phyloP scores from a whole-genome alignment of 2,329 filamentous ascomycete genomes.

The Colletotrichum neosansevieriae region DNA sequence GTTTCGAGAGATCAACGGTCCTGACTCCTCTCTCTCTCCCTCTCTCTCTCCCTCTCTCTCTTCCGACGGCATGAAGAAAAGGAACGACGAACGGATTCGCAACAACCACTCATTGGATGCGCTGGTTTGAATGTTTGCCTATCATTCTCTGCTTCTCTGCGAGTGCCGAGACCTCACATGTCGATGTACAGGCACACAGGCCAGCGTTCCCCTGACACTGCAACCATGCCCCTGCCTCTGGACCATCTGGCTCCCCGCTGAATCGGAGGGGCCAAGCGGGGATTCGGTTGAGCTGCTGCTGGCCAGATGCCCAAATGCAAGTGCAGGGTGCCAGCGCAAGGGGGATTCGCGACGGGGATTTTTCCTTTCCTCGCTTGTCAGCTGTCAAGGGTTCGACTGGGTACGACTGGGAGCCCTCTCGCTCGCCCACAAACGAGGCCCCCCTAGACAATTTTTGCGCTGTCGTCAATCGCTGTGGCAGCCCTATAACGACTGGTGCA shows the following conservation, averaged over 20 bases:
- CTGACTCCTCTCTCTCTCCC: no score
- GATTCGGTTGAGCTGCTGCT: conserved; percentile 13
- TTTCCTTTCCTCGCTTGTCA: conserved; percentile 30
- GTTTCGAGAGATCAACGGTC: conserved; percentile 23
- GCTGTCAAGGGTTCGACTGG: conserved; percentile 3
- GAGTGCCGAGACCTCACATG: conserved; percentile 34
- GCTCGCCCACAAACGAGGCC: conserved; percentile 23
- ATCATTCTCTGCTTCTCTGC: conserved; percentile 8
- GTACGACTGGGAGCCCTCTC: conserved; percentile 18
- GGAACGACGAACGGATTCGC: conserved; percentile 16
- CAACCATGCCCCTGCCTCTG: conserved; percentile 10
- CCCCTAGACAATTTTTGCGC: conserved; percentile 3
- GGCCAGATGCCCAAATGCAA: conserved; percentile 8
- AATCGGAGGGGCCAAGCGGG: conserved; percentile 30
- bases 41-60: background rate
- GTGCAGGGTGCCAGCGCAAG: conserved; percentile 18
- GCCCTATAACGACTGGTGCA: conserved; percentile 17
- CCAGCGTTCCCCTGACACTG: conserved; percentile 24
- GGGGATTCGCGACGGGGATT: conserved; percentile 19
- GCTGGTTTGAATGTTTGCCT: conserved; percentile 9
- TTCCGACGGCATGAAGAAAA: conserved; percentile 24
- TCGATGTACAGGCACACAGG: conserved; percentile 14
- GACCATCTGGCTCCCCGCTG: conserved; percentile 32
- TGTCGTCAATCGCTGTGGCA: conserved; percentile 26
- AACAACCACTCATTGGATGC: conserved; percentile 19